phyloP scores from a whole-genome alignment of 345 rosid genomes.

The Barbarea vulgaris region DNA sequence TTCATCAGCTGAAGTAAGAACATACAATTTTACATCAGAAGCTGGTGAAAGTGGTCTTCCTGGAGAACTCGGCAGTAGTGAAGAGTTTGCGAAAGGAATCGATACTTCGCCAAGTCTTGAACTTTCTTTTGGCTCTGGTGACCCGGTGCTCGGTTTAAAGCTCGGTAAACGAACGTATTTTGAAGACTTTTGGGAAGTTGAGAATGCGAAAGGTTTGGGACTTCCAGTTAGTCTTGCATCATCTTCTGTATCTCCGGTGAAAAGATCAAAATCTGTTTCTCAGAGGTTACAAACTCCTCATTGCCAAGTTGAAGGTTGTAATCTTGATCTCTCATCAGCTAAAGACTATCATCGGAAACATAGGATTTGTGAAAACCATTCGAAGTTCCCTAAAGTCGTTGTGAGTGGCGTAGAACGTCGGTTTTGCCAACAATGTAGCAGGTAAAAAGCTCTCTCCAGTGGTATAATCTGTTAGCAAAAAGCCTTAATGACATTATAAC shows the following conservation, averaged over 20 bases:
- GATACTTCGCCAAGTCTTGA: conserved; percentile 54
- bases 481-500: background rate
- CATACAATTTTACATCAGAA: conserved; percentile 47
- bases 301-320: conserved; percentile 89
- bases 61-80: conserved; percentile 43
- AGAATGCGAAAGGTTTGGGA: conserved; percentile 48
- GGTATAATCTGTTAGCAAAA: conserved; percentile 5
- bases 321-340: conserved; percentile 76
- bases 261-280: conserved; percentile 58
- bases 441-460: conserved; percentile 42
- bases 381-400: conserved; percentile 71
- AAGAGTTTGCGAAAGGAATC: conserved; percentile 42
- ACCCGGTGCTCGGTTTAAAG: conserved; percentile 74
- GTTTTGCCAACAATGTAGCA: conserved; percentile 99
- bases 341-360: conserved; percentile 87
- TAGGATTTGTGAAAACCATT: conserved; percentile 82
- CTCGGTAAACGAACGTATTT: conserved; percentile 79
- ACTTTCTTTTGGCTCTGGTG: conserved; percentile 69
- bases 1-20: conserved; percentile 56
- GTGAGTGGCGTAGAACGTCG: conserved; percentile 83
- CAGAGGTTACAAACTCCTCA: conserved; percentile 47
- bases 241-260: conserved; percentile 51
- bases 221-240: conserved; percentile 42
- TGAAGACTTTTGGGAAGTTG: conserved; percentile 60
- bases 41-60: conserved; percentile 49